Evolutionary conservation across 192 early-diverging fungal species (phyloP), one percentile per base, ranked within the genome.

Genomic region (Paraglomus occultum): DNA sequence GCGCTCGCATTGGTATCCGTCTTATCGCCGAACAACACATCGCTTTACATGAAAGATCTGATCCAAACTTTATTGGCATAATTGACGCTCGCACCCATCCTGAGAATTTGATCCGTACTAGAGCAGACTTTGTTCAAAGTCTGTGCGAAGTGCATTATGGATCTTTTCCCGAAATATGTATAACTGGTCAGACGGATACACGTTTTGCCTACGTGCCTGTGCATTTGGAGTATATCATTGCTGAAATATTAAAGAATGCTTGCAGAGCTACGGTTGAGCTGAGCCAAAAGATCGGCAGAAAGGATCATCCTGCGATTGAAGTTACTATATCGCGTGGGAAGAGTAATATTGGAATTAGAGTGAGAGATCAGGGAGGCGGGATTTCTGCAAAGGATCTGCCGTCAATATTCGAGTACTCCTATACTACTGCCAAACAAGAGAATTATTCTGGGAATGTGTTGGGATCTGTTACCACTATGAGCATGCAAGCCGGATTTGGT

Each of bases 141-240:
- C 83, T 98, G 53, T 96, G 93, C 76, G 94, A 96, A 73, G 75
- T 94, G 71, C 92, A 98, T 81, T 98, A 96, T 76, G 91, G 90
- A 42, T 76, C 87, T 7, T 80, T 87, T 5, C 95, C 95, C 7
- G 82, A 86, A 2, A 89, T 87, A 48, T 75, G 82, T 12, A 76
- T 94, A 40, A 82, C 85, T 75, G 90, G 90, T 5, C 81, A 90
- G 60, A 75, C 73, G 5, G 85, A 91, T 55, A 88, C 89, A 2
- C 64, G 39, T 9, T 84, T 93, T 53, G 83, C 88, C 42, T 97
- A 97, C 79, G 89, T 97, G 8, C 89, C 90, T 38, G 93, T 94
- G 5, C 95, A 97, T 71, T 77, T 97, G 11, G 94, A 97, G 76
- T 97, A 97, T 71, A 96, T 97, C 31, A 83, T 94, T 22, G 88